Evolutionary conservation across 495 filamentous ascomycete species (phyloP), one percentile per base, ranked within the genome.

Genomic region (Penicillium coffeae): DNA sequence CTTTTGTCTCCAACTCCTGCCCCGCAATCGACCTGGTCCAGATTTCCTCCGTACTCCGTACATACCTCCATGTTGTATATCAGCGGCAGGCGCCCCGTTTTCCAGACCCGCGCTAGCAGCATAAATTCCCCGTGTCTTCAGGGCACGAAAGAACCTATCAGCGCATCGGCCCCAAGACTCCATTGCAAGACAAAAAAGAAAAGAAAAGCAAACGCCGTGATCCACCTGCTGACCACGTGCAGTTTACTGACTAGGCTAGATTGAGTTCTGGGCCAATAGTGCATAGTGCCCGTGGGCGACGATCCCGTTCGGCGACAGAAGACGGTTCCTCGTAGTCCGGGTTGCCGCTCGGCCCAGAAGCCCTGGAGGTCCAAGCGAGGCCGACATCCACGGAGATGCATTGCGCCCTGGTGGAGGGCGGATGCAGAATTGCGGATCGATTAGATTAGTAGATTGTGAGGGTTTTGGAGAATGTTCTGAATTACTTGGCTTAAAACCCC

Each of bases 1-100:
- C 48, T 50, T 56, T 59, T 59, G 48, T 52, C 13, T 38, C 34
- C 6, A 50, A 45, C 59, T 51, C 37, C 39, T 47, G 41, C 45
- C 21, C 12, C 25, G 25, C 25, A 30, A 30, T 10, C 10, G 4
- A 4, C 25, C 25, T 4, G 25, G 10, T 5, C 4, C 25, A 4
- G 25, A 30, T 30, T 10, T 30, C 19, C 4, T 30, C 25, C 4
- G 25, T 30, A 5, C 25, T 10, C 25, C 4, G 25, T 30, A 30
- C 4, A 30, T 4, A 30, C 4, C 4, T 4, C 10, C 25, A 30
- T 5, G 25, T 30, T 4, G 10, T n/a, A n/a, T n/a, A n/a, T n/a
- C n/a, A n/a, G n/a, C n/a, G n/a, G n/a, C n/a, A n/a, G n/a, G n/a
- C n/a, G n/a, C n/a, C n/a, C n/a, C n/a, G n/a, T 22, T 35, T 36